These are phyloP conservation scores for Aspergillus sp. DNA, from an alignment of 2,329 filamentous ascomycete genomes.

Conservation along the genomic window DNA sequence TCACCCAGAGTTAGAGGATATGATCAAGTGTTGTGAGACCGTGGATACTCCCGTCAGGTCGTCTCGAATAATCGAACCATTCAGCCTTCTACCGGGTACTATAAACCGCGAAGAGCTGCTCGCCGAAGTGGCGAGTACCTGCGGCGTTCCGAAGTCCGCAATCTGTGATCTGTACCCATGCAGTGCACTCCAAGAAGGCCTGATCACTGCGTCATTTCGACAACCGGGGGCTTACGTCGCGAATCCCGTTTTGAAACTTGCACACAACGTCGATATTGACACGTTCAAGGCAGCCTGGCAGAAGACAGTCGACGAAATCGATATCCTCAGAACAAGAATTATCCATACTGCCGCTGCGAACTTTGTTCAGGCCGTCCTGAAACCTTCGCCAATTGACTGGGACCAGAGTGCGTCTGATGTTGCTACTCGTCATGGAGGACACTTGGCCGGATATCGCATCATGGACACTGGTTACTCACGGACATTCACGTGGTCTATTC, in stretches of 20 bases:
- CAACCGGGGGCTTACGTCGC: conserved; percentile 51
- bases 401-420: conserved; percentile 27
- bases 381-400: conserved; percentile 10
- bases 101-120: conserved; percentile 20
- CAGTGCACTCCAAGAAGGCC: conserved; percentile 46
- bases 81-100: conserved; percentile 29
- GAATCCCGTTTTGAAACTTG: conserved; percentile 45
- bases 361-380: conserved; percentile 44
- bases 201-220: conserved; percentile 50
- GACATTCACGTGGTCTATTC: conserved; percentile 37
- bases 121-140: conserved; percentile 32
- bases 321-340: conserved; percentile 52
- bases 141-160: conserved; percentile 26
- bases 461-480: conserved; percentile 43
- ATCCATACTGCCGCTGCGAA: conserved; percentile 39
- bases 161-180: conserved; percentile 46
- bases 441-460: conserved; percentile 35
- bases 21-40: conserved; percentile 36
- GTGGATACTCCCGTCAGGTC: background rate
- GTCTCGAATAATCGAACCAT: conserved; percentile 19
- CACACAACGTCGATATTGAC: conserved; percentile 37
- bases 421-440: conserved; percentile 37
- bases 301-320: conserved; percentile 43
- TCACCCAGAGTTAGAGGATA: conserved; percentile 43
- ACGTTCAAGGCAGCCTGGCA: conserved; percentile 51